Base-by-base conservation (phyloP, 352 stramenopile genomes). In the Globisporangium sylvaticum region DNA sequence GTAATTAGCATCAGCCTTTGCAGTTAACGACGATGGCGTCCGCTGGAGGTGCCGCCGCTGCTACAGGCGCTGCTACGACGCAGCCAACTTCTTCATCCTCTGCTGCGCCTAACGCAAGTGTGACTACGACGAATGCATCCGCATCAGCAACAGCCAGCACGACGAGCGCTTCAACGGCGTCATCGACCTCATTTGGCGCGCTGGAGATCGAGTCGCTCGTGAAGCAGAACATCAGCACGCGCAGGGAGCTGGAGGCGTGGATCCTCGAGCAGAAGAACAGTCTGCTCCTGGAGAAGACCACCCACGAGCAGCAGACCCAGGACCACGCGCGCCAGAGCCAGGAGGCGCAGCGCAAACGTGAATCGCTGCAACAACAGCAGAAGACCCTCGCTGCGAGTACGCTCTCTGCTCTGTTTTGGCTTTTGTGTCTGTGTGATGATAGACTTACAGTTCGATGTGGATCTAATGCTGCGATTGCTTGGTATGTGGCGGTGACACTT, bases 171-270 rank as follows among this genome's bases (percentile, higher is more conserved):
- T 50, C 59, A 3, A n/a, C 32, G 22, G 10, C 14, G 37, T 44
- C 37, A 18, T 20, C n/a, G 48, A 20, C 42, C 12, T 9, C 42
- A 25, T 12, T 57, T 8, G 48, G 29, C 27, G 44, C 68, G 67
- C 70, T 87, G 48, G 75, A 79, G 62, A 83, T 73, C 34, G 77
- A 87, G 20, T 39, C 70, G 65, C 63, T 87, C 27, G 66, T 80
- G 44, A 74, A 82, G 68, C 67, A 63, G 50, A 87, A 84, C 29
- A 64, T 84, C 29, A 79, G 64, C 58, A 80, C 76, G 48, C 79
- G 79, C 44, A 56, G 58, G n/a, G 72, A 84, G 48, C 55, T 87
- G 46, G 76, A 84, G 58, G 52, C 70, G 27, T 87, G 79, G 79
- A 69, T 84, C 25, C 73, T 78, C 52, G 64, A 65, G 18, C 79